Percentiles rank a stretch among this genome's conserved stretches.
Evolutionary conservation across 768 basidiomycete genomes (phyloP).

Genomic region (Gelatoporia subvermispora): DNA sequence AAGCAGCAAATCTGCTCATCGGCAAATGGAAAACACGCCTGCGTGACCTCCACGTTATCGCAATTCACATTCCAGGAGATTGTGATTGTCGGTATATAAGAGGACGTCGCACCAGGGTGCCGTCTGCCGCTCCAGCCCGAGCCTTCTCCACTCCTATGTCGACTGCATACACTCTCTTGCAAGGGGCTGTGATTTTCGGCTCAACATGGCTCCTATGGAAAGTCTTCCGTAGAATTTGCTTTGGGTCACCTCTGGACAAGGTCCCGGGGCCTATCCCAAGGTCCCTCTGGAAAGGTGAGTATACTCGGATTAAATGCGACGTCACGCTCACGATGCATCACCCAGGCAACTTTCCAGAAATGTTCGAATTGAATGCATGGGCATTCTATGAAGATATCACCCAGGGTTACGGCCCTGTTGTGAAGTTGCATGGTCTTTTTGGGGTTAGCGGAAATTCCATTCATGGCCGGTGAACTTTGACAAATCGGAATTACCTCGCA

Average conservation of each 20-base stretch:
- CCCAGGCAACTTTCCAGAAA: conserved; percentile 13
- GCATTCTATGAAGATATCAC: conserved; percentile 13
- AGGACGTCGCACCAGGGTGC: no score
- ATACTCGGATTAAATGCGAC: no score
- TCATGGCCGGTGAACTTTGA: neutral
- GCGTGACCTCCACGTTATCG: no score
- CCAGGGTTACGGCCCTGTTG: conserved; percentile 12
- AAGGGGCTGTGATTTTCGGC: no score
- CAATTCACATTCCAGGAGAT: no score
- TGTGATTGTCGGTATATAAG: no score
- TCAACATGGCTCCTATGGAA: conserved; percentile 4
- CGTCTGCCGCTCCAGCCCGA: no score
- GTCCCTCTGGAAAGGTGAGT: conserved; percentile 10
- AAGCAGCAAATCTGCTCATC: no score
- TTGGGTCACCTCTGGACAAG: conserved; percentile 11
- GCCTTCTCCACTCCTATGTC: no score
- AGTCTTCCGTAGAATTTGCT: neutral
- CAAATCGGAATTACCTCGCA: neutral
- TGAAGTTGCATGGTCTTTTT: conserved; percentile 13
- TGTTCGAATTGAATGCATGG: conserved; percentile 12
- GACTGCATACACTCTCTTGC: no score
- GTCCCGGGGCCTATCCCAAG: conserved; percentile 11
- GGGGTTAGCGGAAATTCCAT: conserved; percentile 4
- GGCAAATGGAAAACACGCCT: no score
- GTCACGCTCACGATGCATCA: no score